Evolutionary conservation across 2,329 filamentous ascomycete genomes (phyloP).

Genomic region (Cryphonectria naterciae): DNA sequence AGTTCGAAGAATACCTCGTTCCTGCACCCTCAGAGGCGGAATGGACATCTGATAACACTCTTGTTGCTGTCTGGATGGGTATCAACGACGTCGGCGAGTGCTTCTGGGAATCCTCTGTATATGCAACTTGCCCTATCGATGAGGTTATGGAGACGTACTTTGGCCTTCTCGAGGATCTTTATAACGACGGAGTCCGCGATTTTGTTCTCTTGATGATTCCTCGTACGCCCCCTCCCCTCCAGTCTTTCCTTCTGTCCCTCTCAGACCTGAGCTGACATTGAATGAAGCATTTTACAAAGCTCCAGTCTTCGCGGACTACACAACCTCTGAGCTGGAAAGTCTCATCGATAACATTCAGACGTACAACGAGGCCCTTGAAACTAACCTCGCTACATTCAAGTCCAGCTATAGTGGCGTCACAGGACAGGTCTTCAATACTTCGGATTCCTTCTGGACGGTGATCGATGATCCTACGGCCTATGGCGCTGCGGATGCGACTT

Average conservation of each 20-base stretch:
- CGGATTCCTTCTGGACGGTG: slow-evolving; percentile 15
- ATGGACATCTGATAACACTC: slow-evolving; percentile 13
- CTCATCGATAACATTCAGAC: slow-evolving; percentile 18
- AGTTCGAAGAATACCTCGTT: slow-evolving; percentile 17
- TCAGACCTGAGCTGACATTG: not conserved
- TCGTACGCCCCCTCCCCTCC: not conserved
- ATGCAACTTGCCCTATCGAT: slow-evolving; percentile 16
- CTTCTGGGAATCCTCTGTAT: slow-evolving; percentile 15
- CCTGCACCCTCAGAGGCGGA: slow-evolving; percentile 17
- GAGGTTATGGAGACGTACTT: slow-evolving; percentile 21
- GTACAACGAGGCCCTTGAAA: slow-evolving; percentile 21
- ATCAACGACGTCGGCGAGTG: slow-evolving; percentile 23
- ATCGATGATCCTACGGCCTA: slow-evolving; percentile 20
- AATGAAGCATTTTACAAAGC: slow-evolving; percentile 16
- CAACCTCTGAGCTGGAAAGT: slow-evolving; percentile 10
- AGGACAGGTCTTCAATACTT: slow-evolving; percentile 19
- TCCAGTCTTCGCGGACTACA: slow-evolving; percentile 17
- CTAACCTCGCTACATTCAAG: slow-evolving; percentile 19
- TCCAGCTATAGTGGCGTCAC: slow-evolving; percentile 15
- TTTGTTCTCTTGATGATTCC: slow-evolving; percentile 18
- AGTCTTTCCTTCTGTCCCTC: not conserved
- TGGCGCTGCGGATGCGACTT: slow-evolving; percentile 18
- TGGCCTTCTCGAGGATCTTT: slow-evolving; percentile 20
- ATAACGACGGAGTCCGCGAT: slow-evolving; percentile 17
- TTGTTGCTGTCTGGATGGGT: slow-evolving; percentile 17